These are phyloP conservation scores for Porogramme epimiltina DNA, from an alignment of 1,284 basidiomycete species.

Conservation along the genomic window DNA sequence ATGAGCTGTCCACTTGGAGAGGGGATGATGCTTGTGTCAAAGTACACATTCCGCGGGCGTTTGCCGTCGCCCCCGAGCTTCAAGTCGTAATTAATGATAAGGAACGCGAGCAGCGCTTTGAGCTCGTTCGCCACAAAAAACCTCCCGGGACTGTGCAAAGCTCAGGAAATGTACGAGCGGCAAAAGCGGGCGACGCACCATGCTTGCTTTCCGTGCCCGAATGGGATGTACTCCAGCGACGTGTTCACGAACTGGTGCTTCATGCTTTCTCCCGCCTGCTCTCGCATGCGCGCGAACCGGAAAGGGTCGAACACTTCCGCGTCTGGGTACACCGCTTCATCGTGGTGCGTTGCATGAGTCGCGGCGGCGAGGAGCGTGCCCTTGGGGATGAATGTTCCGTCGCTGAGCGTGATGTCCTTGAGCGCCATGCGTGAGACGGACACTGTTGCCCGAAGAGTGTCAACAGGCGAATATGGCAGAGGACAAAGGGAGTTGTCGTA, in stretches of 20 bases:
- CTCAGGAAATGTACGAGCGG: too few relatives aligned
- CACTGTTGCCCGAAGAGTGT: too few relatives aligned
- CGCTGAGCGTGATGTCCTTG: conserved; percentile 39
- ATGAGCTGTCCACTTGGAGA: background rate
- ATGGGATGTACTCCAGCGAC: conserved; percentile 24
- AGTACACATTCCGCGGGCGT: background rate
- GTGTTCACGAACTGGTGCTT: conserved; percentile 35
- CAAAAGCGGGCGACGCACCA: conserved; percentile 11
- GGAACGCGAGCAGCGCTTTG: conserved; percentile 19
- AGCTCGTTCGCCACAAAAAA: conserved; percentile 20
- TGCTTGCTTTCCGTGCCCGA: conserved; percentile 27
- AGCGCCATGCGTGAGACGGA: conserved; percentile 37
- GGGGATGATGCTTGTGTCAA: background rate
- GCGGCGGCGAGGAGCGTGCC: conserved; percentile 43
- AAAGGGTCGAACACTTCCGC: conserved; percentile 45
- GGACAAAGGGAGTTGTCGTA: conserved; percentile 3
- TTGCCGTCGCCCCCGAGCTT: background rate
- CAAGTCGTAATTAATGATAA: conserved; percentile 17
- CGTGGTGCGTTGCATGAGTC: conserved; percentile 39
- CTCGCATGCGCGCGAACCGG: conserved; percentile 45
- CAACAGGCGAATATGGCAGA: too few relatives aligned
- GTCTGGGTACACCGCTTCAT: conserved; percentile 42
- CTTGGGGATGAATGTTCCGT: conserved; percentile 42
- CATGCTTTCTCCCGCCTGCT: conserved; percentile 11
- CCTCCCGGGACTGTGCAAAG: conserved; percentile 16